A percentile compares a stretch with the other conserved stretches of the same genome.
Evolutionary conservation across 345 rosid genomes (phyloP).

Genomic region (Rhizophora mangle): DNA sequence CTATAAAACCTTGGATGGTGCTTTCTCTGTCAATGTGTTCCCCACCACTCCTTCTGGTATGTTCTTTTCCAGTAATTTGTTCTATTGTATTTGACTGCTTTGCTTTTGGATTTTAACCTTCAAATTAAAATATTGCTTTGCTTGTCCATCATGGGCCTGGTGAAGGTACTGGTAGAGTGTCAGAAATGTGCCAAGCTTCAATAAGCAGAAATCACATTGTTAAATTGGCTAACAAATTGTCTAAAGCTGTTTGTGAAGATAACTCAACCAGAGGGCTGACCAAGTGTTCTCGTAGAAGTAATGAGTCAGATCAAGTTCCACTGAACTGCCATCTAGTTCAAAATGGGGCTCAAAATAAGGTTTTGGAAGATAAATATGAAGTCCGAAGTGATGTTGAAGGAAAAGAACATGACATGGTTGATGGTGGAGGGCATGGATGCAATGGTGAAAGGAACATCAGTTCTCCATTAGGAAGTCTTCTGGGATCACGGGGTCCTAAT

Average conservation of each 20-base stretch:
- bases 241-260: slow-evolving; percentile 11
- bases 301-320: slow-evolving; percentile 6
- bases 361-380: slow-evolving; percentile 10
- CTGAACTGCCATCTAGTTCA: slow-evolving; percentile 5
- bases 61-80: background rate
- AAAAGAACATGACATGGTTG: slow-evolving; percentile 23
- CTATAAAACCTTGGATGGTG: slow-evolving; percentile 57
- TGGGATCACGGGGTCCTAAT: slow-evolving; percentile 9
- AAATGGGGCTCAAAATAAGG: slow-evolving; percentile 23
- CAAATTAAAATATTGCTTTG: background rate
- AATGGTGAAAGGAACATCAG: slow-evolving; percentile 9
- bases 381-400: slow-evolving; percentile 14
- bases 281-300: background rate
- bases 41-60: slow-evolving; percentile 33
- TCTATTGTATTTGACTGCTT: background rate
- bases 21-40: slow-evolving; percentile 38
- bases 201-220: background rate
- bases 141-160: background rate
- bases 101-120: background rate
- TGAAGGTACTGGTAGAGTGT: slow-evolving; percentile 18
- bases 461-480: slow-evolving; percentile 23
- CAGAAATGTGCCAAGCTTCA: slow-evolving; percentile 10
- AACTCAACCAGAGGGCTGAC: slow-evolving; percentile 16
- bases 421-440: slow-evolving; percentile 16
- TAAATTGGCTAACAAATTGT: slow-evolving; percentile 2